A percentile compares a stretch with the other conserved stretches of the same genome.
These are phyloP conservation scores for Santalum album DNA, from an alignment of 164 flowering plant genomes.

Conservation along the genomic window DNA sequence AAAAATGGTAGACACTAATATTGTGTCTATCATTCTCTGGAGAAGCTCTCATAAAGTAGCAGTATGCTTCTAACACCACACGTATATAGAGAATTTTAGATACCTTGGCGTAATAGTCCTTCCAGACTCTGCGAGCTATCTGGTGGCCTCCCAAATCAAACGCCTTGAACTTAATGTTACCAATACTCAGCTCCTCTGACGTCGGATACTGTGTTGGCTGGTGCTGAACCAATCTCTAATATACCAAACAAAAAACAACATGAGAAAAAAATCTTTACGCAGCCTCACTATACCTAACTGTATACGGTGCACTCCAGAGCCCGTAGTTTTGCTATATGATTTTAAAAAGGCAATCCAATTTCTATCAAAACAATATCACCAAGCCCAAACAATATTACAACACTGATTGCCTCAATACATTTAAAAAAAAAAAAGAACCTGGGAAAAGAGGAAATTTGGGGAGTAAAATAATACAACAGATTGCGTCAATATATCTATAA, in stretches of 20 bases:
- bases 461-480: too few species aligned
- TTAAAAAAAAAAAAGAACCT: not conserved
- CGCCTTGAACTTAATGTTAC: conserved; percentile 1
- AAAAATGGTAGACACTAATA: too few species aligned
- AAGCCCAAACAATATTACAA: not conserved
- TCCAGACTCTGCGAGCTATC: conserved; percentile 1
- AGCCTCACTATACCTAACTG: too few species aligned
- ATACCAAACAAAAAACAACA: not conserved
- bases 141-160: conserved; percentile 5
- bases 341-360: too few species aligned
- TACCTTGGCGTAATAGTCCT: conserved; percentile 5
- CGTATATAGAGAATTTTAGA: too few species aligned
- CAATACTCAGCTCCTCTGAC: not conserved
- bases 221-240: conserved; percentile 1
- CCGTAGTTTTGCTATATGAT: too few species aligned
- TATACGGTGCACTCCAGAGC: too few species aligned
- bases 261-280: not conserved
- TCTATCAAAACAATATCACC: not conserved
- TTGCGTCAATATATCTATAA: too few species aligned
- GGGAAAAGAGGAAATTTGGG: too few species aligned
- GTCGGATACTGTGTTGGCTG: not conserved
- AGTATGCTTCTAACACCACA: too few species aligned
- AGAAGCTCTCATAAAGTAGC: too few species aligned
- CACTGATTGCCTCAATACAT: not conserved
- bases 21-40: too few species aligned